A percentile compares a stretch with the other conserved stretches of the same genome.
Conservation (phyloP, 2,329 filamentous ascomycete species). For the Monilinia aucupariae region DNA sequence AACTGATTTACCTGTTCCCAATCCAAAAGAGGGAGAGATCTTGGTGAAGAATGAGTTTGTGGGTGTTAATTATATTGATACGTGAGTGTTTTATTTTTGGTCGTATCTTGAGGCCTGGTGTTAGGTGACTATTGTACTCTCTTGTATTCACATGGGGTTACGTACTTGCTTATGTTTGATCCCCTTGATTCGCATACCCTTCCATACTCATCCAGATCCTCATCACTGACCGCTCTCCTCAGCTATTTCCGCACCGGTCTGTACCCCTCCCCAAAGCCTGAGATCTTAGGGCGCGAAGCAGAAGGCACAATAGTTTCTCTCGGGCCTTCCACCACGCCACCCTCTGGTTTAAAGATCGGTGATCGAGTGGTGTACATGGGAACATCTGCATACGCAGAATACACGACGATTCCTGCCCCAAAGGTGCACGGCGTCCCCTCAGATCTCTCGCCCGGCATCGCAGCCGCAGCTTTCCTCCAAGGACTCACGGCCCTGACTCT, state of each 20-base stretch:
- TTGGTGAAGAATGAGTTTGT: conserved; percentile 75
- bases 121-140: too few relatives aligned
- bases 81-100: conserved; percentile 39
- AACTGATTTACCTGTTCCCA: conserved; percentile 65
- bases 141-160: too few relatives aligned
- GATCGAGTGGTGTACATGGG: conserved; percentile 68
- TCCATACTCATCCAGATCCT: not conserved
- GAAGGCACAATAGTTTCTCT: conserved; percentile 64
- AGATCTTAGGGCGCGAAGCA: conserved; percentile 75
- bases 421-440: conserved; percentile 57
- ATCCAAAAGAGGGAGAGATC: conserved; percentile 60
- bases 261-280: conserved; percentile 66
- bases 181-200: not conserved
- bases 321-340: conserved; percentile 46
- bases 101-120: too few relatives aligned
- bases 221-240: not conserved
- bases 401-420: conserved; percentile 36
- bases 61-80: conserved; percentile 89
- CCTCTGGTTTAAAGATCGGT: conserved; percentile 53
- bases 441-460: conserved; percentile 54
- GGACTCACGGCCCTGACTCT: conserved; percentile 79
- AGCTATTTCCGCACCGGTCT: conserved; percentile 85
- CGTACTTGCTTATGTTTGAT: too few relatives aligned
- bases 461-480: conserved; percentile 66
- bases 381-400: conserved; percentile 50